These are phyloP conservation scores for Nicotiana rustica DNA, from an alignment of 305 asterid genomes.

Conservation along the genomic window DNA sequence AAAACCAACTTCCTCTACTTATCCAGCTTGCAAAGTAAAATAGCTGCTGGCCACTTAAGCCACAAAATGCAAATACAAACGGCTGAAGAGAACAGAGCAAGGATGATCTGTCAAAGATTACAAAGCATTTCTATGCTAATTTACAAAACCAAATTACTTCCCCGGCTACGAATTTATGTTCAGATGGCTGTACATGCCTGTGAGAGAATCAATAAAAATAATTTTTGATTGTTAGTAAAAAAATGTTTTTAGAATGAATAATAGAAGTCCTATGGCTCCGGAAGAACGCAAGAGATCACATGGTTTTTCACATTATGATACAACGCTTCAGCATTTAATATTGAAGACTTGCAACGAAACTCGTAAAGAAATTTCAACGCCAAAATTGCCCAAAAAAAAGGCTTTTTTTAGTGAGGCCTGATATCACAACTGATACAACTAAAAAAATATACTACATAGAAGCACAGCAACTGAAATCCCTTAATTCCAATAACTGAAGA, in stretches of 20 bases:
- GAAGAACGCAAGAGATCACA: background rate
- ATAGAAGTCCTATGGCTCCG: background rate
- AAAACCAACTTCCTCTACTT: background rate
- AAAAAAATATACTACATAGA: background rate
- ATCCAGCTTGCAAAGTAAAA: background rate
- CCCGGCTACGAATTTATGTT: background rate
- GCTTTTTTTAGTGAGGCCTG: background rate
- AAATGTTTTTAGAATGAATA: background rate
- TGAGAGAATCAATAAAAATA: background rate
- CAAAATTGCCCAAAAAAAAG: background rate
- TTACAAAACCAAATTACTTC: background rate
- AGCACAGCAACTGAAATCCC: background rate
- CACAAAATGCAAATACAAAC: background rate
- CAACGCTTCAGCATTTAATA: background rate
- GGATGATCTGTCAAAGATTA: background rate
- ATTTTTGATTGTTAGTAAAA: too few species aligned
- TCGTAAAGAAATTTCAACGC: background rate
- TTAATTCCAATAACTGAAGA: background rate
- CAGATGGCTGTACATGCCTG: background rate
- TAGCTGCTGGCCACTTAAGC: background rate
- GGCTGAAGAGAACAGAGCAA: background rate
- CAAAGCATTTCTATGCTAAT: background rate
- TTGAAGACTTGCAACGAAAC: background rate
- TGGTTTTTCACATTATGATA: background rate
- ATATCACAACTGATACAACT: background rate